phyloP scores from a whole-genome alignment of 176 grass and related monocot species.

The Carex myosuroides region DNA sequence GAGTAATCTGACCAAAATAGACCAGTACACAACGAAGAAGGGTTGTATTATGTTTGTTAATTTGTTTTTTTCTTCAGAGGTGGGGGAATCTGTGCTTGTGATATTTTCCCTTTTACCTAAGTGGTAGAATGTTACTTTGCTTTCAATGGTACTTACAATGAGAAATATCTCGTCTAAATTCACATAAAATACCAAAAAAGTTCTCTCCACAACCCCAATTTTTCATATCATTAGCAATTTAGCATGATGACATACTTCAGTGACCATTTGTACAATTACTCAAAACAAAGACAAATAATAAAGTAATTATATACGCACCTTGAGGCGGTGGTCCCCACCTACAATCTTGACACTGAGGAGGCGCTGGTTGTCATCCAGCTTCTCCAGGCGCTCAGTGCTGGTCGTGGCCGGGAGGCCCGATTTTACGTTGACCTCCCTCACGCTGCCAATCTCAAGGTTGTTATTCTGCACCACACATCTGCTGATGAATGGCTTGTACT shows the following conservation, averaged over 20 bases:
- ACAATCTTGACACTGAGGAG: constrained; percentile 90
- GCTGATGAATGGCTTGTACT: constrained; percentile 95
- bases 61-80: background rate
- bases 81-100: background rate
- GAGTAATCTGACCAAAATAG: background rate
- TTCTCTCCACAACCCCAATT: background rate
- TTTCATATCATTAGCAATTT: background rate
- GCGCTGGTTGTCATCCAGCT: constrained; percentile 77
- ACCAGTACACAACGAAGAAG: background rate
- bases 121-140: background rate
- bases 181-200: background rate
- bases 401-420: constrained; percentile 83
- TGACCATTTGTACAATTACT: background rate
- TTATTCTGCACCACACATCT: constrained; percentile 72
- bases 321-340: constrained; percentile 77
- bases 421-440: constrained; percentile 92
- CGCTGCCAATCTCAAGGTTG: constrained; percentile 72
- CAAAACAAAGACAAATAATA: constrained; percentile 3
- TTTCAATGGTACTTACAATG: background rate
- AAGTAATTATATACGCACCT: constrained; percentile 35
- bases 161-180: background rate
- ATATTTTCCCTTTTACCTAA: background rate
- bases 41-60: background rate
- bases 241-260: background rate
- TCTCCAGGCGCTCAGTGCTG: constrained; percentile 76